phyloP scores from a whole-genome alignment of 805 yeast genomes.

The Nadsonia fulvescens region DNA sequence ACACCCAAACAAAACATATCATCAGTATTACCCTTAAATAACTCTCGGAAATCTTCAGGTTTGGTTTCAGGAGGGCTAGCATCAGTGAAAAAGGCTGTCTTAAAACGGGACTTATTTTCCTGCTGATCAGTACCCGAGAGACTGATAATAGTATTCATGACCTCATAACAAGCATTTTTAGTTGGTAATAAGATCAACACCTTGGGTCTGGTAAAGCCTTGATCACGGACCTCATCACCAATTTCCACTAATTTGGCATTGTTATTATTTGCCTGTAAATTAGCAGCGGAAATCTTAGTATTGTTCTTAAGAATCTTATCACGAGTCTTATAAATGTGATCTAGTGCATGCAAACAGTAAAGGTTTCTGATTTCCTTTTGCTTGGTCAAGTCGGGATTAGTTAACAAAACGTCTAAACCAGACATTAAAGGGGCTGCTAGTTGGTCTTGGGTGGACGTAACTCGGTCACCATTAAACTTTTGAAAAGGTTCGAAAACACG shows the following conservation, averaged over 20 bases:
- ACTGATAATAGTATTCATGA: slow-evolving; percentile 42
- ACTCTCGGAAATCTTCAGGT: slow-evolving; percentile 66
- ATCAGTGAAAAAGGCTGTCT: slow-evolving; percentile 43
- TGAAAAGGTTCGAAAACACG: slow-evolving; percentile 8
- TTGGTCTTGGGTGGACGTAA: slow-evolving; percentile 29
- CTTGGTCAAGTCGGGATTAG: slow-evolving; percentile 33
- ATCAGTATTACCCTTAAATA: slow-evolving; percentile 76
- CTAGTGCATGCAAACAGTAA: slow-evolving; percentile 53
- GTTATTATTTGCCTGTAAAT: slow-evolving; percentile 23
- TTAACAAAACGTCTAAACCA: slow-evolving; percentile 55
- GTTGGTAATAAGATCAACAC: slow-evolving; percentile 73
- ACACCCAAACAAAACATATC: slow-evolving; percentile 87
- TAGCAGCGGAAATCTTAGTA: slow-evolving; percentile 28
- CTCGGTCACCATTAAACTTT: slow-evolving; percentile 11
- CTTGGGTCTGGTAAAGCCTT: slow-evolving; percentile 90
- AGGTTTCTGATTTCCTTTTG: slow-evolving; percentile 37
- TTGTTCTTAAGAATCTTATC: slow-evolving; percentile 71
- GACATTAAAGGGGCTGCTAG: slow-evolving; percentile 48
- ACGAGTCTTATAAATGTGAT: slow-evolving; percentile 75
- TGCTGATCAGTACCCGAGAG: slow-evolving; percentile 55
- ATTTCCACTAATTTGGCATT: slow-evolving; percentile 24
- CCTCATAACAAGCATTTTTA: slow-evolving; percentile 53
- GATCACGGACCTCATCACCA: slow-evolving; percentile 63
- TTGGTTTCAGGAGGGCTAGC: slow-evolving; percentile 33
- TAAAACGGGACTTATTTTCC: slow-evolving; percentile 66